Conservation (phyloP, 1,139 yeast species). For the Meyerozyma elateridarum region DNA sequence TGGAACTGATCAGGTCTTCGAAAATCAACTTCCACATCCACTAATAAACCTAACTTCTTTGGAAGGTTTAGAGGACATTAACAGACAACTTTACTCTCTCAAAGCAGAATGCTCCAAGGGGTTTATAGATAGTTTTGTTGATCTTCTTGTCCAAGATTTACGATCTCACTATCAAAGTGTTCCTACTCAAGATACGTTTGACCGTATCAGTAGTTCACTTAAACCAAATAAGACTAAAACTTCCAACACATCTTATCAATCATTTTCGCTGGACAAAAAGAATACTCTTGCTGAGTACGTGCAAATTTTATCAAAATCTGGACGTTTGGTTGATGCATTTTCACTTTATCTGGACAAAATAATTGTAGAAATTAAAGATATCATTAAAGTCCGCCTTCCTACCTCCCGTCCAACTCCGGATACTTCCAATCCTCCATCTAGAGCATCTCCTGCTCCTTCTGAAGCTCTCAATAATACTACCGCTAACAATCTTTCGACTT, state of each 20-base stretch:
- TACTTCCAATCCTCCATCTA: slow-evolving; percentile 25
- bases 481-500: slow-evolving; percentile 40
- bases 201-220: slow-evolving; percentile 37
- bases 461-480: slow-evolving; percentile 13
- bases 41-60: slow-evolving; percentile 48
- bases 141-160: slow-evolving; percentile 56
- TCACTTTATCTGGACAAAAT: slow-evolving; percentile 63
- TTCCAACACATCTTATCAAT: slow-evolving; percentile 27
- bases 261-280: slow-evolving; percentile 32
- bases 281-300: slow-evolving; percentile 41
- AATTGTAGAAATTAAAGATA: slow-evolving; percentile 63
- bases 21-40: slow-evolving; percentile 46
- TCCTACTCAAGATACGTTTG: slow-evolving; percentile 45
- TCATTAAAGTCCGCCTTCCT: slow-evolving; percentile 66
- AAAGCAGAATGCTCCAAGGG: slow-evolving; percentile 62
- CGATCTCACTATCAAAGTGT: slow-evolving; percentile 50
- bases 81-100: slow-evolving; percentile 47
- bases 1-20: not conserved
- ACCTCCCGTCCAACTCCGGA: slow-evolving; percentile 13
- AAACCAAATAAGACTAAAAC: slow-evolving; percentile 22
- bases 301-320: slow-evolving; percentile 56
- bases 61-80: slow-evolving; percentile 55
- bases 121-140: slow-evolving; percentile 54
- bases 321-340: slow-evolving; percentile 61
- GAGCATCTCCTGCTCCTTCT: slow-evolving; percentile 29